These are phyloP conservation scores for Domatiomyces catenatus DNA, from an alignment of 2,329 filamentous ascomycete genomes.

Conservation along the genomic window DNA sequence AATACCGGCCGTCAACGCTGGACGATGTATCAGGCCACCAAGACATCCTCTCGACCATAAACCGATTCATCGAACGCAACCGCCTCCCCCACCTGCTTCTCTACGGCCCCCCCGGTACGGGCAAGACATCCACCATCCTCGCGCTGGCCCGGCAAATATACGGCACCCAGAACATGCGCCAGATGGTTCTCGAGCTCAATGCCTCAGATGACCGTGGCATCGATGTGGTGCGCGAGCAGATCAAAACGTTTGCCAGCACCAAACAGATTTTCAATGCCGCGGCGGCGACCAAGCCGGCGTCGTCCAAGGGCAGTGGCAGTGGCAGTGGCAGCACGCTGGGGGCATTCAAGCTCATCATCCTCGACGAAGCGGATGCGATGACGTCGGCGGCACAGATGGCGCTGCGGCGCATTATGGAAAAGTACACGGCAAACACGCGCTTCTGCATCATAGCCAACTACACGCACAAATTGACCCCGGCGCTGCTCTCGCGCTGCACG, in stretches of 20 bases:
- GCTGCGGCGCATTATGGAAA: constrained; percentile 91
- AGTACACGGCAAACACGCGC: constrained; percentile 92
- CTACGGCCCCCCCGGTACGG: constrained; percentile 90
- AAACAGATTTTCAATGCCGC: constrained; percentile 85
- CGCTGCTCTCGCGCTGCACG: constrained; percentile 82
- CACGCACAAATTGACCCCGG: constrained; percentile 90
- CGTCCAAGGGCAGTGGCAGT: constrained; percentile 26
- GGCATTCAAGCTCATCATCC: constrained; percentile 84
- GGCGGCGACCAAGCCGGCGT: constrained; percentile 32
- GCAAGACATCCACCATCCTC: constrained; percentile 92
- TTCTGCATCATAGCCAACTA: constrained; percentile 99
- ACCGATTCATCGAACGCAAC: constrained; percentile 92
- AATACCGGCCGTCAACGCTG: constrained; percentile 79
- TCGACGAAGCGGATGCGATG: constrained; percentile 99
- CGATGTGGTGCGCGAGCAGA: constrained; percentile 94
- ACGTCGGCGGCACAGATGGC: constrained; percentile 98
- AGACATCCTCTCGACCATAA: constrained; percentile 93
- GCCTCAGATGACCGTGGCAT: constrained; percentile 95
- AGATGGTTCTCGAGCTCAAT: constrained; percentile 97
- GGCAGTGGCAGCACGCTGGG: constrained; percentile 37
- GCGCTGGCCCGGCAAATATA: constrained; percentile 89
- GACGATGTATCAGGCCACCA: constrained; percentile 91
- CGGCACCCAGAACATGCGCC: constrained; percentile 76
- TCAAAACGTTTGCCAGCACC: constrained; percentile 85
- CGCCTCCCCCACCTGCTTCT: constrained; percentile 87